A percentile compares a stretch with the other conserved stretches of the same genome.
phyloP scores from a whole-genome alignment of 148 eudicot genomes.

The Gaultheria prostrata region DNA sequence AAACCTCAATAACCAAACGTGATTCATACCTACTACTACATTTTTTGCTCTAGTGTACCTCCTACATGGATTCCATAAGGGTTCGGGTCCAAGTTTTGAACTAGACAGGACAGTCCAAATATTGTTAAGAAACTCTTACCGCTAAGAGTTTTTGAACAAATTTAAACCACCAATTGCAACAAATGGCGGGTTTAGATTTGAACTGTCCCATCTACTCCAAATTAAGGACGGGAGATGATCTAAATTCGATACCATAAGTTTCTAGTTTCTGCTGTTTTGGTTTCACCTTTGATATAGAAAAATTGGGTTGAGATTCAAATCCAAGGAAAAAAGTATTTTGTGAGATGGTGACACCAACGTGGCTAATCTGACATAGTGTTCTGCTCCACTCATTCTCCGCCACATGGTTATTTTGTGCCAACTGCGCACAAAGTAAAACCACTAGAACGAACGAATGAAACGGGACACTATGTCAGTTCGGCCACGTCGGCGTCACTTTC shows the following conservation, averaged over 20 bases:
- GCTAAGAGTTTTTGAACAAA: too few species aligned
- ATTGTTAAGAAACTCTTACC: too few species aligned
- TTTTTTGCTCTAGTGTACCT: not conserved
- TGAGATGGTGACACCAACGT: not conserved
- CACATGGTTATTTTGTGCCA: not conserved
- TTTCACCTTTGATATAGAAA: not conserved
- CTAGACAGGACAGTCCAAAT: too few species aligned
- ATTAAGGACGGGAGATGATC: too few species aligned
- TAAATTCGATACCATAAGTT: not conserved
- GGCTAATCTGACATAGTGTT: not conserved
- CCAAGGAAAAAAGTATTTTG: not conserved
- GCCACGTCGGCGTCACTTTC: not conserved
- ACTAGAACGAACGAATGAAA: not conserved
- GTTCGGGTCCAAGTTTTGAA: too few species aligned
- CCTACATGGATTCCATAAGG: not conserved
- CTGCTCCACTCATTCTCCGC: not conserved
- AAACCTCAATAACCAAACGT: not conserved
- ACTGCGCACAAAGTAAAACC: not conserved
- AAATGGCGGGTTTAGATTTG: too few species aligned
- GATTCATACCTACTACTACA: not conserved
- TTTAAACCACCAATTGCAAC: too few species aligned
- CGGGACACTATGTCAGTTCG: not conserved
- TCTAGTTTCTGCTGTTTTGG: not conserved
- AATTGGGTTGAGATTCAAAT: too few species aligned
- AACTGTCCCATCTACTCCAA: too few species aligned